Conservation (phyloP, 129 eudicot species). For the Logfia minima region DNA sequence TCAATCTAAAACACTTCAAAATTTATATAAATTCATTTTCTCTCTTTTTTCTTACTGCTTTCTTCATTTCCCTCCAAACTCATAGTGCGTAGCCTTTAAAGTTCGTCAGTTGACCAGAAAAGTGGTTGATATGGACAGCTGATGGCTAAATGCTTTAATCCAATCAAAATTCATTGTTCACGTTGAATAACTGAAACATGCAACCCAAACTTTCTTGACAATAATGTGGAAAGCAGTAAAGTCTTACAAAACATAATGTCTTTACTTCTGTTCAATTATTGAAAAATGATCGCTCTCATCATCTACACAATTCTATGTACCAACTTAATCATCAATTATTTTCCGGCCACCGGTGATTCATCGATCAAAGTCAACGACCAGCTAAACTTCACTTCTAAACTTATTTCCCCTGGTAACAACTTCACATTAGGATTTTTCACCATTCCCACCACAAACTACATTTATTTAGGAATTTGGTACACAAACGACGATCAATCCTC, state of each 20-base stretch:
- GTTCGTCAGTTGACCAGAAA: too few relatives aligned
- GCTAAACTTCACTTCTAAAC: conserved; percentile 22
- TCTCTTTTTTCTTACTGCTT: too few relatives aligned
- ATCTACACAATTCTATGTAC: conserved; percentile 15
- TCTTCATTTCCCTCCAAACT: too few relatives aligned
- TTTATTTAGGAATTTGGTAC: conserved; percentile 44
- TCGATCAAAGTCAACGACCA: conserved; percentile 15
- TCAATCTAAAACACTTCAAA: too few relatives aligned
- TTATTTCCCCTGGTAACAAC: conserved; percentile 9
- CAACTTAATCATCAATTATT: conserved; percentile 13
- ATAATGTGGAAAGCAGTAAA: too few relatives aligned
- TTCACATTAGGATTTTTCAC: conserved; percentile 42
- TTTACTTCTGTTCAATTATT: neutral
- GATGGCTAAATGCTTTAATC: too few relatives aligned
- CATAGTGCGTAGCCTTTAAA: too few relatives aligned
- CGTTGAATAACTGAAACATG: too few relatives aligned
- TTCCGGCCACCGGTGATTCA: conserved; percentile 15
- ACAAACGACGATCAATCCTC: neutral
- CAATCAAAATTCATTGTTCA: too few relatives aligned
- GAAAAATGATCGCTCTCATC: conserved; percentile 15
- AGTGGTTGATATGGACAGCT: too few relatives aligned
- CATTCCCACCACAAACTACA: conserved; percentile 5
- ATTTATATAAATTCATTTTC: too few relatives aligned
- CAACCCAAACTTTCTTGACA: too few relatives aligned
- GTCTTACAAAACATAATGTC: neutral